Percentiles rank a stretch among this genome's conserved stretches.
phyloP scores from a whole-genome alignment of 306 rosid genomes.

The Gastrolobium bilobum region DNA sequence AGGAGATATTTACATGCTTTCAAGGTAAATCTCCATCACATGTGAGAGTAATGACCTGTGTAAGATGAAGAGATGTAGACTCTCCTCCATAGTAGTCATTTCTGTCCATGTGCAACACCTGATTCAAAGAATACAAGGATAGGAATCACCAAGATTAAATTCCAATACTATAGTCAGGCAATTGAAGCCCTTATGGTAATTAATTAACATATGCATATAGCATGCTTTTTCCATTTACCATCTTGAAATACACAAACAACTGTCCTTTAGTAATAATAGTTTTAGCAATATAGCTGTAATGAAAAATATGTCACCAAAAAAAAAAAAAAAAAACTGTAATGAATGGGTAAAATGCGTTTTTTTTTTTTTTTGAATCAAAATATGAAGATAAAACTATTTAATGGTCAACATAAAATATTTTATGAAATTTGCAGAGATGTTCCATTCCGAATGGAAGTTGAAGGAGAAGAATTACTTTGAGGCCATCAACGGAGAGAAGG shows the following conservation, averaged over 20 bases:
- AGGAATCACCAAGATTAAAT: conserved; percentile 7
- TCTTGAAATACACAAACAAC: background rate
- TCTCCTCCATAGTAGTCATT: conserved; percentile 78
- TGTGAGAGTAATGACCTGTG: conserved; percentile 51
- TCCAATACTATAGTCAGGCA: no score
- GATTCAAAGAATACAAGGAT: conserved; percentile 35
- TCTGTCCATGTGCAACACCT: conserved; percentile 76
- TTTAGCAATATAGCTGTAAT: background rate
- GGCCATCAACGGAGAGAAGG: conserved; percentile 72
- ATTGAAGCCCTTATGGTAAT: background rate
- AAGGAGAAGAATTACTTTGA: conserved; percentile 51
- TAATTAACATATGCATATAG: background rate
- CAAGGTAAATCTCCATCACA: background rate
- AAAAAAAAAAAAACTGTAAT: background rate
- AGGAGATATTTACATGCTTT: background rate
- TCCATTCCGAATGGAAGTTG: no score
- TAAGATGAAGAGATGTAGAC: conserved; percentile 67
- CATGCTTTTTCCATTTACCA: background rate
- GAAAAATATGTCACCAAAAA: no score
- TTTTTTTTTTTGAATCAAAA: background rate
- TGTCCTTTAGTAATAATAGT: background rate
- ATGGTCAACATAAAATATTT: background rate
- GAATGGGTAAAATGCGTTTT: background rate
- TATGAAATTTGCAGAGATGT: background rate
- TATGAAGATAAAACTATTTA: background rate